These are phyloP conservation scores for Phytophthora sp. DNA, from an alignment of 352 stramenopile genomes.

Conservation along the genomic window DNA sequence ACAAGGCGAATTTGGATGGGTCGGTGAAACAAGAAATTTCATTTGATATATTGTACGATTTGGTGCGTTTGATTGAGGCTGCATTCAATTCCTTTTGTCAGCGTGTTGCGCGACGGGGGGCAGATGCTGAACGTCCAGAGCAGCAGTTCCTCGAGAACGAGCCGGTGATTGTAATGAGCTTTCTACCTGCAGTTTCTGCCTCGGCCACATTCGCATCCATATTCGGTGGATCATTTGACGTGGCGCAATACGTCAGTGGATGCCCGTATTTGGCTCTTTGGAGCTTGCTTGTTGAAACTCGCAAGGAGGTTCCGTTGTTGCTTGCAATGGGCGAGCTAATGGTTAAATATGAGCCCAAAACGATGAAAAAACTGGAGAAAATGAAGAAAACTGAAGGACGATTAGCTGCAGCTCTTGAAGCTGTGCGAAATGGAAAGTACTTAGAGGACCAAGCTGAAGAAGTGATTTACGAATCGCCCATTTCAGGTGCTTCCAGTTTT, in stretches of 20 bases:
- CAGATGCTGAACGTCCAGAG: constrained; percentile 35
- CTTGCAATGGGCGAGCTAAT: constrained; percentile 67
- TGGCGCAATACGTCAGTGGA: constrained; percentile 66
- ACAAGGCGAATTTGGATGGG: no score
- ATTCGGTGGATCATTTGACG: constrained; percentile 66
- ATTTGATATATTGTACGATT: constrained; percentile 37
- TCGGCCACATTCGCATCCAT: constrained; percentile 65
- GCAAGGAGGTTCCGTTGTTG: constrained; percentile 77
- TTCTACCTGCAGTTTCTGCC: constrained; percentile 52
- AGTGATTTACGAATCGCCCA: constrained; percentile 14
- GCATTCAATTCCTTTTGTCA: constrained; percentile 47
- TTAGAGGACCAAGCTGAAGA: constrained; percentile 29
- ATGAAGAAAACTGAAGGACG: constrained; percentile 71
- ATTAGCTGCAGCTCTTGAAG: constrained; percentile 47
- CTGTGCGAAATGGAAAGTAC: constrained; percentile 24
- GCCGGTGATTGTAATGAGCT: constrained; percentile 56
- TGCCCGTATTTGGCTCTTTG: constrained; percentile 75
- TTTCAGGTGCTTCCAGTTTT: constrained; percentile 1
- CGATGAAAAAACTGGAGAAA: constrained; percentile 84
- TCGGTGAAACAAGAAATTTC: no score
- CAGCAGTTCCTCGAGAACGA: constrained; percentile 45
- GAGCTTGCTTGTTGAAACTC: constrained; percentile 74
- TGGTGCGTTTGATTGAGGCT: constrained; percentile 43
- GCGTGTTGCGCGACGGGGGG: constrained; percentile 34
- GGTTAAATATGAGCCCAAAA: constrained; percentile 77